Conservation (phyloP, 2,329 filamentous ascomycete species). For the Ophiostoma ips region DNA sequence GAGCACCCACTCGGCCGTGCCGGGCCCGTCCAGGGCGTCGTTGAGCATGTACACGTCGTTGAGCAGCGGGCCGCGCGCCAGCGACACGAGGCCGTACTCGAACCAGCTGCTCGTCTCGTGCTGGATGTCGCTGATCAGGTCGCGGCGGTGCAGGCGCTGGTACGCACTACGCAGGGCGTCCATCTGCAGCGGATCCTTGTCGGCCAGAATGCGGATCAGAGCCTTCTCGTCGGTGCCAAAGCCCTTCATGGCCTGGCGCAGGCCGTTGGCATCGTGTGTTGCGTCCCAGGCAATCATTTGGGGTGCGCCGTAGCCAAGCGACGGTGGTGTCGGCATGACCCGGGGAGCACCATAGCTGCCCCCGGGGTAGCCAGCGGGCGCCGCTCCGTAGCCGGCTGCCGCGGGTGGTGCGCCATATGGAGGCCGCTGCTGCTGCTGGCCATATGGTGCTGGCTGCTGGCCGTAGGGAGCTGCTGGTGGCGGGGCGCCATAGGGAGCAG, state of each 20-base stretch:
- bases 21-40: constrained; percentile 60
- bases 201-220: constrained; percentile 55
- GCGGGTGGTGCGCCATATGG: constrained; percentile 15
- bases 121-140: constrained; percentile 61
- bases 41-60: constrained; percentile 60
- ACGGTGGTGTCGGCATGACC: constrained; percentile 47
- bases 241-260: constrained; percentile 76
- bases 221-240: constrained; percentile 77
- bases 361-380: constrained; percentile 19
- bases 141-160: constrained; percentile 47
- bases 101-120: constrained; percentile 67
- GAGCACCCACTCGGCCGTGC: constrained; percentile 74
- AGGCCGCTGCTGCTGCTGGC: constrained; percentile 19
- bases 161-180: constrained; percentile 55
- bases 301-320: constrained; percentile 59
- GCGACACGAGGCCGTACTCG: constrained; percentile 56
- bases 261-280: constrained; percentile 50
- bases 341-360: constrained; percentile 11
- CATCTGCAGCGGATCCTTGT: constrained; percentile 66
- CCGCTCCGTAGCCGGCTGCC: constrained; percentile 20
- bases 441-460: constrained; percentile 6
- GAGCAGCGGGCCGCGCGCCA: constrained; percentile 65
- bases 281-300: constrained; percentile 59
- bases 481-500: constrained; percentile 17
- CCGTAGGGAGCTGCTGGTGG: neutral